phyloP scores from a whole-genome alignment of 116 monocot species.

The Posidonia oceanica region DNA sequence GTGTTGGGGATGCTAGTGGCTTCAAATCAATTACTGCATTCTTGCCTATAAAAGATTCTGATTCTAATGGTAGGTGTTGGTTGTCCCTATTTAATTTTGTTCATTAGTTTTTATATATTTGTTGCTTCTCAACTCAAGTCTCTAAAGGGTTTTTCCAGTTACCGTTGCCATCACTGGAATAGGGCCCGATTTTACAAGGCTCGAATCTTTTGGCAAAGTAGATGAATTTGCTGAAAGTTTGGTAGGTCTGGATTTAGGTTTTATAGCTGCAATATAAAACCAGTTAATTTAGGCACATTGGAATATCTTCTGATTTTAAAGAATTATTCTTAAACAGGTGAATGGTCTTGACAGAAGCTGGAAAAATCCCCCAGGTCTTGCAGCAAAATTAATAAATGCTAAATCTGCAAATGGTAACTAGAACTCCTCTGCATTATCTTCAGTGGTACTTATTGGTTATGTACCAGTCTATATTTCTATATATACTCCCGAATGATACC shows the following conservation, averaged over 20 bases:
- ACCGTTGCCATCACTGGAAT: conserved; percentile 66
- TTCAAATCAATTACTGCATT: conserved; percentile 84
- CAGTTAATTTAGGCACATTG: too few species aligned
- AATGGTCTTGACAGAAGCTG: conserved; percentile 70
- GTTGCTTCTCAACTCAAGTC: background rate
- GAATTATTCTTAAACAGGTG: conserved; percentile 27
- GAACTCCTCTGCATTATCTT: background rate
- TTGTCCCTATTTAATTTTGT: background rate
- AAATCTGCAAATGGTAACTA: conserved; percentile 46
- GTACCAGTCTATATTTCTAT: background rate
- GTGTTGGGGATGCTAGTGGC: conserved; percentile 32
- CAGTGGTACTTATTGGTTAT: background rate
- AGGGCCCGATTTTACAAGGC: conserved; percentile 74
- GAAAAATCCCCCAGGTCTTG: conserved; percentile 61
- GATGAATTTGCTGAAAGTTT: conserved; percentile 67
- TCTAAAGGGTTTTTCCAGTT: conserved; percentile 33
- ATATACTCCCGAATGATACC: background rate
- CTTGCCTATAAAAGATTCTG: conserved; percentile 49
- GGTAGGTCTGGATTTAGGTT: background rate
- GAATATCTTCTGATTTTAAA: background rate
- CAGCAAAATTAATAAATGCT: conserved; percentile 58
- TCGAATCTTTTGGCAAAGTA: conserved; percentile 75
- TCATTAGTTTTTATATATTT: background rate
- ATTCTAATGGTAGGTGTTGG: conserved; percentile 49
- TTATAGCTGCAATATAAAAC: background rate